Evolutionary conservation across 441 rosid genomes (phyloP).

Genomic region (Sinapis alba): DNA sequence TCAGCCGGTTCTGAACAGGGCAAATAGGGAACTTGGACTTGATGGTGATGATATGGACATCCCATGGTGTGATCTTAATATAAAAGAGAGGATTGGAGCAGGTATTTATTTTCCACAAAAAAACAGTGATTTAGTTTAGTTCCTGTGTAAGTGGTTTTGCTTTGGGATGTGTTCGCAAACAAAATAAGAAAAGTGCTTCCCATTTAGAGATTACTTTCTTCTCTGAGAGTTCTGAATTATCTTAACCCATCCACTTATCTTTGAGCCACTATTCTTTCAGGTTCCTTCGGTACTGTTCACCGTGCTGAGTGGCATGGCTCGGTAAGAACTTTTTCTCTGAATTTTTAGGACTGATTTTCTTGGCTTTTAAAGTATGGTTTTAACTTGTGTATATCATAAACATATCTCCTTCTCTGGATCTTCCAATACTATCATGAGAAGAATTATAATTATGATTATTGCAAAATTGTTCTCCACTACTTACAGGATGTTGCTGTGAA

Average conservation of each 20-base stretch:
- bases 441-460: not conserved
- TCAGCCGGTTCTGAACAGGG: constrained; percentile 48
- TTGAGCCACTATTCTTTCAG: constrained; percentile 55
- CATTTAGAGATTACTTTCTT: constrained; percentile 11
- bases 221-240: constrained; percentile 15
- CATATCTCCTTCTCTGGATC: not conserved
- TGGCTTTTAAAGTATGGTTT: not conserved
- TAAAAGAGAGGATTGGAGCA: constrained; percentile 97
- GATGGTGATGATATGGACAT: constrained; percentile 89
- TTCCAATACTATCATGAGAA: not conserved
- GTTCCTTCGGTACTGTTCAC: constrained; percentile 99
- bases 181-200: not conserved
- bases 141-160: constrained; percentile 15
- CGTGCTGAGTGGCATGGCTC: constrained; percentile 99
- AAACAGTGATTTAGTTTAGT: not conserved
- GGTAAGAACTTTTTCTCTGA: constrained; percentile 53
- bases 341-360: not conserved
- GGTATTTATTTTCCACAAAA: constrained; percentile 50
- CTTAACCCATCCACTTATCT: constrained; percentile 29
- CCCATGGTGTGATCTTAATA: constrained; percentile 87
- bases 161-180: constrained; percentile 6
- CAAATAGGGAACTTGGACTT: constrained; percentile 59
- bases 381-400: not conserved
- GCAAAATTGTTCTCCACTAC: constrained; percentile 25
- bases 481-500: constrained; percentile 98